Evolutionary conservation across 345 rosid genomes (phyloP).

Genomic region (Anastatica hierochuntica): DNA sequence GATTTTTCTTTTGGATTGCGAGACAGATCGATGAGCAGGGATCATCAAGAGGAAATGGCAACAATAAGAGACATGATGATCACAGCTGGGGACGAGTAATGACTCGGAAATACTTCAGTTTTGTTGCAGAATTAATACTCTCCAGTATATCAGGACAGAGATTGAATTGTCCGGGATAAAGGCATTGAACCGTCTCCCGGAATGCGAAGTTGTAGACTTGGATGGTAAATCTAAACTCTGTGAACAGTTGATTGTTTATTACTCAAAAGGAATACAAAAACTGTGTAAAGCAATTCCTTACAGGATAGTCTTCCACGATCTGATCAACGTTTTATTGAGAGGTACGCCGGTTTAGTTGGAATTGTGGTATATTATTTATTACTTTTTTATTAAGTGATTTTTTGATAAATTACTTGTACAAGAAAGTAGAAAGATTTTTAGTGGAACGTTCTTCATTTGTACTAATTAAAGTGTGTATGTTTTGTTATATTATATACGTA

Average conservation of each 20-base stretch:
- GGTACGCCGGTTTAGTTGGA: slow-evolving; percentile 3
- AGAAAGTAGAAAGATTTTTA: too few species aligned
- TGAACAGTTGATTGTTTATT: slow-evolving; percentile 46
- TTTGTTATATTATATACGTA: too few species aligned
- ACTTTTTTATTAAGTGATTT: too few species aligned
- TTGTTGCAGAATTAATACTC: slow-evolving; percentile 69
- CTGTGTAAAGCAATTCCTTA: slow-evolving; percentile 70
- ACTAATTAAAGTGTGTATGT: too few species aligned
- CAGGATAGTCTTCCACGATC: slow-evolving; percentile 68
- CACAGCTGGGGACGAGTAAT: slow-evolving; percentile 37
- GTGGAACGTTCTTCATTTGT: too few species aligned
- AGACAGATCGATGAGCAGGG: too few species aligned
- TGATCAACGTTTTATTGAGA: slow-evolving; percentile 56
- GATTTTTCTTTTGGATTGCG: too few species aligned
- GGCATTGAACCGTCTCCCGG: slow-evolving; percentile 43
- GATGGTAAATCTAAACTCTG: slow-evolving; percentile 46
- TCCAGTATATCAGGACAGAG: slow-evolving; percentile 58
- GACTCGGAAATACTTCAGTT: slow-evolving; percentile 59
- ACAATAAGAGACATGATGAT: too few species aligned
- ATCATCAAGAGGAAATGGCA: slow-evolving; percentile 53
- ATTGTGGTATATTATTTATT: too few species aligned
- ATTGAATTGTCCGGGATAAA: slow-evolving; percentile 56
- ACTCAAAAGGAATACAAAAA: slow-evolving; percentile 69
- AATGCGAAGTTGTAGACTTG: slow-evolving; percentile 44
- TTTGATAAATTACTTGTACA: too few species aligned